phyloP scores from a whole-genome alignment of 306 rosid genomes.

The Gastrolobium villosum region DNA sequence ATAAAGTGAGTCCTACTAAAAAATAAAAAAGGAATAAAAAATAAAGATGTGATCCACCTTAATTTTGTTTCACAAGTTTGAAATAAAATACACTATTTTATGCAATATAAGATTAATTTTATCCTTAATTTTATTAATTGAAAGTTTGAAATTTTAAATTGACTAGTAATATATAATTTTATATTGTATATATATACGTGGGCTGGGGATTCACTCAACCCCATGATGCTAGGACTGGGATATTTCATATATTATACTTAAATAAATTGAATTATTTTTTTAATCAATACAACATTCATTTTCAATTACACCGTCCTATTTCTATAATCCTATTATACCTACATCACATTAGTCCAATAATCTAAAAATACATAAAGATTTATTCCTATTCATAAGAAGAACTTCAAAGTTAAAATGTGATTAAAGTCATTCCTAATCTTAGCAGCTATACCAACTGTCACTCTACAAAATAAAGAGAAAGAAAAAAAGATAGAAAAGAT shows the following conservation, averaged over 20 bases:
- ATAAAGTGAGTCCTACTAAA: too few relatives aligned
- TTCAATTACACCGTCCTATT: background rate
- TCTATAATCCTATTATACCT: background rate
- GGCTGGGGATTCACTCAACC: background rate
- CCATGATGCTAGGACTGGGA: background rate
- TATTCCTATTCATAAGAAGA: background rate
- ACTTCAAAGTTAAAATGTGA: background rate
- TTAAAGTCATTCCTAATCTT: conserved; percentile 29
- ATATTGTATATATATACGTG: background rate
- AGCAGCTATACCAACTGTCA: conserved; percentile 22
- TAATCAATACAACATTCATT: background rate
- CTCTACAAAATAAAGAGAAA: background rate
- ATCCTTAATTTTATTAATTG: too few relatives aligned
- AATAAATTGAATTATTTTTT: background rate
- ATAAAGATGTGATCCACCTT: too few relatives aligned
- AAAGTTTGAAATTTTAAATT: too few relatives aligned
- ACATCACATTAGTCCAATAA: background rate
- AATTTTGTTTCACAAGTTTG: too few relatives aligned
- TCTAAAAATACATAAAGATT: background rate
- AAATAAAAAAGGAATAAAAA: too few relatives aligned
- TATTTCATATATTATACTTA: background rate
- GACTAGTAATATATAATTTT: too few relatives aligned
- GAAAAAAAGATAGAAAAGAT: background rate
- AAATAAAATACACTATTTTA: too few relatives aligned
- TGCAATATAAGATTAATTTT: too few relatives aligned